Evolutionary conservation across 2,329 filamentous ascomycete species (phyloP), one percentile per base, ranked within the genome.

Genomic region (Ilyonectria sp.): DNA sequence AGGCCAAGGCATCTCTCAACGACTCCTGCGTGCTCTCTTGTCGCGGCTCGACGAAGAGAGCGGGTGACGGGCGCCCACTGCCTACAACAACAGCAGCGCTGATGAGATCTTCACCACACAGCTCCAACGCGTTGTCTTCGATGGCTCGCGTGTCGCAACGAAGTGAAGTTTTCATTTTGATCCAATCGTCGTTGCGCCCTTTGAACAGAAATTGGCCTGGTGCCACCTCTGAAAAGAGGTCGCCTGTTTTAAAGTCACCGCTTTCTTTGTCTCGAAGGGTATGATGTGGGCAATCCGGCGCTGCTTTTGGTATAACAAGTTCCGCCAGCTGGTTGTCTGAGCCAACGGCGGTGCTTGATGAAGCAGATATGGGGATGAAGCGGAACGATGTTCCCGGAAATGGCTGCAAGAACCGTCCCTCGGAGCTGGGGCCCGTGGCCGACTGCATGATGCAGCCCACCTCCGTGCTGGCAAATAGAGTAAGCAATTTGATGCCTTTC

Each of bases 101-200:
- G 13, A 75, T 65, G 4, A 75, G 70, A 15, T 75, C 73, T 1
- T 50, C n/a, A 1, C 64, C 69, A 29, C 73, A 75, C 0, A 57
- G 68, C 2, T 69, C 60, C 60, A 70, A 60, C 0, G 65, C 60
- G 17, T 75, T 74, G 1, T 54, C 53, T 26, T 76, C 74, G 7
- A 76, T 74, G 1, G 72, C 70, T 0, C 47, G 9, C 0, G 74
- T 74, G 17, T 76, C 71, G 10, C 74, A 76, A 10, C 71, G 53
- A 9, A 70, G 47, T 1, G 71, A 64, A 4, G 37, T 49, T 15
- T 72, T 52, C 74, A 76, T 76, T 29, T 76, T 76, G 59, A 76
- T 76, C 74, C 74, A 76, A 19, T 73, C 67, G 10, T 76, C 74
- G 1, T 65, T 69, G 1, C 74, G 72, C 2, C 74, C 74, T 4